These are phyloP conservation scores for Veloporphyrellus conicus DNA, from an alignment of 1,284 basidiomycete species.

Conservation along the genomic window DNA sequence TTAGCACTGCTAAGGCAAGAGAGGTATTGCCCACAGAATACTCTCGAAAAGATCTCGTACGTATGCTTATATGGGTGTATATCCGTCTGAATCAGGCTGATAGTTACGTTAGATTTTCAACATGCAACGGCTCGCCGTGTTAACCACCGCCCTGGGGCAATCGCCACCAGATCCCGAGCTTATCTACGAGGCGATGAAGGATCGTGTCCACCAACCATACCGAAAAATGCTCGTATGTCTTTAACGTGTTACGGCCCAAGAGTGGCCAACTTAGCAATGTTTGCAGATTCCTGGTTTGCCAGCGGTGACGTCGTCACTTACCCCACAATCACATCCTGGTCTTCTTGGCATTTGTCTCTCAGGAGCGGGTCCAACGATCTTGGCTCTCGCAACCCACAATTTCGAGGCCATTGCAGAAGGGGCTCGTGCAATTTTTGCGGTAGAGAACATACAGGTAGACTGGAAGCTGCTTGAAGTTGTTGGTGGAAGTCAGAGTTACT, in stretches of 20 bases:
- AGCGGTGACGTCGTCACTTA: slow-evolving; percentile 84
- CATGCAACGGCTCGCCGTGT: slow-evolving; percentile 93
- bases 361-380: slow-evolving; percentile 95
- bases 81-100: slow-evolving; percentile 2
- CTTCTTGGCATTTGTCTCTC: slow-evolving; percentile 96
- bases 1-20: slow-evolving; percentile 93
- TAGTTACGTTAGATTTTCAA: slow-evolving; percentile 82
- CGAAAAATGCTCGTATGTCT: slow-evolving; percentile 73
- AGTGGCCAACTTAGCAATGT: neutral
- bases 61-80: slow-evolving; percentile 31
- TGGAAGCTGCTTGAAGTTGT: slow-evolving; percentile 72
- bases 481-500: slow-evolving; percentile 44
- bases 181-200: slow-evolving; percentile 99
- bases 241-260: neutral
- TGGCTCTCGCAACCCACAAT: slow-evolving; percentile 87
- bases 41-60: slow-evolving; percentile 85
- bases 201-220: slow-evolving; percentile 96
- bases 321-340: slow-evolving; percentile 86
- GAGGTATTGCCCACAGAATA: slow-evolving; percentile 83
- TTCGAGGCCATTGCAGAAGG: slow-evolving; percentile 82
- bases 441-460: slow-evolving; percentile 73
- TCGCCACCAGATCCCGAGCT: slow-evolving; percentile 89
- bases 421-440: slow-evolving; percentile 70
- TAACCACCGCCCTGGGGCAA: slow-evolving; percentile 90
- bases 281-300: slow-evolving; percentile 89